These are phyloP conservation scores for Rhodotorula kratochvilovae DNA, from an alignment of 768 basidiomycete species.

Conservation along the genomic window DNA sequence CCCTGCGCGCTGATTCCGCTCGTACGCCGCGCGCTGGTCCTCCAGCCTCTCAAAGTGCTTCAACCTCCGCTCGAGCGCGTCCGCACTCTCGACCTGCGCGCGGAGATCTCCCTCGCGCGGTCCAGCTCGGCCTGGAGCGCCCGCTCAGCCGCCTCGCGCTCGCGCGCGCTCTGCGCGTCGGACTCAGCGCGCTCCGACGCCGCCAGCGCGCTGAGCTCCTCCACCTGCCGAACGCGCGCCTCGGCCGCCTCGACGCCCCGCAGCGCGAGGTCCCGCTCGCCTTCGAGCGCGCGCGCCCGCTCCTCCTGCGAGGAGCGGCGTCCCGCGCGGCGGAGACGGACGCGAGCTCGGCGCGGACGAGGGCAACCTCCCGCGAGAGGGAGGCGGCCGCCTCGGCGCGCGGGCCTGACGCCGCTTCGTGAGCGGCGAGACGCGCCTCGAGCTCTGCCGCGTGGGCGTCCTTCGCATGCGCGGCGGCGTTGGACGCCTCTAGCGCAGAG, in stretches of 20 bases:
- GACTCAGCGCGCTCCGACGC: not conserved
- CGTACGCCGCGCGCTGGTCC: constrained; percentile 11
- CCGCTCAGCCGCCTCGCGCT: constrained; percentile 8
- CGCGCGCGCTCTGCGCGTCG: constrained; percentile 5
- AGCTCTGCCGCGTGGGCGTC: constrained; percentile 60
- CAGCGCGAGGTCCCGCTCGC: constrained; percentile 21
- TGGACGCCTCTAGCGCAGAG: no score
- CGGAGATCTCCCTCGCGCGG: not conserved
- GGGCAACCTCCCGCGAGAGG: constrained; percentile 13
- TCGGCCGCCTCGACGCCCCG: constrained; percentile 4
- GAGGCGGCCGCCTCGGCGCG: constrained; percentile 9
- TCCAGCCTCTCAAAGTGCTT: constrained; percentile 16
- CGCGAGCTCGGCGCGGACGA: constrained; percentile 15
- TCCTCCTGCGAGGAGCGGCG: constrained; percentile 5
- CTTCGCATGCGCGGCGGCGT: not conserved
- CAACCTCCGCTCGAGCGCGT: constrained; percentile 10
- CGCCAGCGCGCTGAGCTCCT: constrained; percentile 12
- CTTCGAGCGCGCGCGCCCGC: not conserved
- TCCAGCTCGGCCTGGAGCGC: constrained; percentile 14
- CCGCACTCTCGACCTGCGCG: not conserved
- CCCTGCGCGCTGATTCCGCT: constrained; percentile 10
- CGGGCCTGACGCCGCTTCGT: constrained; percentile 3
- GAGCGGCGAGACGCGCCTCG: constrained; percentile 1
- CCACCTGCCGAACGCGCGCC: constrained; percentile 8
- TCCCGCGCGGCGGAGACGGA: constrained; percentile 6